Evolutionary conservation across 805 yeast genomes (phyloP).

Genomic region (Wickerhamiella sorbophila): DNA sequence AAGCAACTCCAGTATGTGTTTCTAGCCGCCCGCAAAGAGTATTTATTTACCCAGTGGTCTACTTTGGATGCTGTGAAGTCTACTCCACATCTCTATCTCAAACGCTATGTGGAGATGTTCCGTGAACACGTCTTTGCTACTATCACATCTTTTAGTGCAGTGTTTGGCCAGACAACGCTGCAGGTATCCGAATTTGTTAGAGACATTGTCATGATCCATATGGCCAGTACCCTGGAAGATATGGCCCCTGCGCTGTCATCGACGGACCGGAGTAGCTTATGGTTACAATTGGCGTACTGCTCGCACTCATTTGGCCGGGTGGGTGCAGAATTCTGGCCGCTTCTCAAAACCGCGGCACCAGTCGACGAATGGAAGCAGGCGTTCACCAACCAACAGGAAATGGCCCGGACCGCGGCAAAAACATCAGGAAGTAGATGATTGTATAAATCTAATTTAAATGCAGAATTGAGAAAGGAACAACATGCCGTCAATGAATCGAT

Average conservation of each 20-base stretch:
- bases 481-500: too few relatives aligned
- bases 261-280: slow-evolving; percentile 38
- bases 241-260: slow-evolving; percentile 22
- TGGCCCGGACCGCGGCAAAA: slow-evolving; percentile 10
- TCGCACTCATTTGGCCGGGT: slow-evolving; percentile 69
- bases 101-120: slow-evolving; percentile 67
- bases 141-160: slow-evolving; percentile 47
- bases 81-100: slow-evolving; percentile 48
- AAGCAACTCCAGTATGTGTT: slow-evolving; percentile 16
- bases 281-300: slow-evolving; percentile 75
- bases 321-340: slow-evolving; percentile 51
- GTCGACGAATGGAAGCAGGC: slow-evolving; percentile 32
- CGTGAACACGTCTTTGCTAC: slow-evolving; percentile 74
- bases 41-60: slow-evolving; percentile 12
- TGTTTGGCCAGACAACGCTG: slow-evolving; percentile 35
- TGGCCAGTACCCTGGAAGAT: slow-evolving; percentile 15
- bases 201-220: slow-evolving; percentile 13
- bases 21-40: slow-evolving; percentile 26
- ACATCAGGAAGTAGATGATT: neutral
- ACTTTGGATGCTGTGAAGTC: slow-evolving; percentile 35
- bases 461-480: too few relatives aligned
- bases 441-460: neutral
- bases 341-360: slow-evolving; percentile 21
- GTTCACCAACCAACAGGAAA: slow-evolving; percentile 30
- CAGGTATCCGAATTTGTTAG: slow-evolving; percentile 20